These are phyloP conservation scores for Acarospora socialis DNA, from an alignment of 2,329 filamentous ascomycete genomes.

Conservation along the genomic window DNA sequence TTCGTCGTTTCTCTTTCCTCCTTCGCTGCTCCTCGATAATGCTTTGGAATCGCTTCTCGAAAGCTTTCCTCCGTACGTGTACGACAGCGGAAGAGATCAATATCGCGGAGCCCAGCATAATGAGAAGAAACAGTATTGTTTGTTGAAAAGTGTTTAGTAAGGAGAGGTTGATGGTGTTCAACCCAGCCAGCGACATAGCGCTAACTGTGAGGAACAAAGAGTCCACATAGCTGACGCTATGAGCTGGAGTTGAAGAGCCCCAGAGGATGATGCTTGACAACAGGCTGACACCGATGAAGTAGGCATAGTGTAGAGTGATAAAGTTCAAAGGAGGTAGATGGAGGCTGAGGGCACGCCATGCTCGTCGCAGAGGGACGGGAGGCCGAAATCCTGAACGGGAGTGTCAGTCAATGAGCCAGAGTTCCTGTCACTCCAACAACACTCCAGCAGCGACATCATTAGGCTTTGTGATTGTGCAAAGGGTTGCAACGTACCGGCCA, in stretches of 20 bases:
- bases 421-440: too few species aligned
- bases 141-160: constrained; percentile 55
- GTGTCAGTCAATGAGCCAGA: too few species aligned
- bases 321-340: too few species aligned
- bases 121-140: constrained; percentile 47
- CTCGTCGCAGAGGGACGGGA: too few species aligned
- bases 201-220: constrained; percentile 32
- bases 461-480: too few species aligned
- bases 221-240: constrained; percentile 31
- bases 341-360: too few species aligned
- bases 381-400: too few species aligned
- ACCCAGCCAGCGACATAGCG: constrained; percentile 35
- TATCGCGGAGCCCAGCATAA: constrained; percentile 52
- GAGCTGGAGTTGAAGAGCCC: constrained; percentile 29
- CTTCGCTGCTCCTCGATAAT: constrained; percentile 31
- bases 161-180: constrained; percentile 52
- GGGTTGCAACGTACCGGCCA: too few species aligned
- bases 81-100: constrained; percentile 53
- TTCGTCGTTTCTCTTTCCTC: constrained; percentile 4
- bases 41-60: constrained; percentile 45
- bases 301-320: constrained; percentile 34
- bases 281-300: constrained; percentile 31
- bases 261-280: constrained; percentile 33
- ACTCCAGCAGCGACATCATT: too few species aligned
- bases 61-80: constrained; percentile 44